phyloP scores from a whole-genome alignment of 345 rosid species.

The Pugionium cornutum region DNA sequence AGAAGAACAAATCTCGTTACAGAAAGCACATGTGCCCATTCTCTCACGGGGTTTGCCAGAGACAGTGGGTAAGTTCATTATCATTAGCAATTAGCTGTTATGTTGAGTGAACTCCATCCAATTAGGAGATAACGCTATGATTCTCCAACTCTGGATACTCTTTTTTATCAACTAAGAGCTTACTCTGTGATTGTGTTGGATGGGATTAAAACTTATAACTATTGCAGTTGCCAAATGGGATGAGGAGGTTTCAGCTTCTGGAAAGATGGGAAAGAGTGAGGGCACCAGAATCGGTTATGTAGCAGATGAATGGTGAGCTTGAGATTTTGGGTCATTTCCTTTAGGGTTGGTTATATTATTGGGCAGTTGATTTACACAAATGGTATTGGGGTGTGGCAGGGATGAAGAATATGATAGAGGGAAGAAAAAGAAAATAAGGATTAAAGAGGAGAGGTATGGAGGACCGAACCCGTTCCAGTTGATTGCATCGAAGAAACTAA shows the following conservation, averaged over 20 bases:
- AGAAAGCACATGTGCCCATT: conserved; percentile 23
- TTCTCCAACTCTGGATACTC: not conserved
- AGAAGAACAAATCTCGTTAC: conserved; percentile 15
- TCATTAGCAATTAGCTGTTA: too few species aligned
- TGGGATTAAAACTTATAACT: conserved; percentile 26
- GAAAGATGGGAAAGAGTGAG: conserved; percentile 35
- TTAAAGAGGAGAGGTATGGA: conserved; percentile 43
- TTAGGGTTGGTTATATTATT: not conserved
- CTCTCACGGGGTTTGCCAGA: conserved; percentile 42
- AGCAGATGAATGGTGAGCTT: conserved; percentile 84
- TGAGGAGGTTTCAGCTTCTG: conserved; percentile 47
- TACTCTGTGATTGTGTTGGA: conserved; percentile 17
- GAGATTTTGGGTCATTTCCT: not conserved
- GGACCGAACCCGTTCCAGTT: conserved; percentile 84
- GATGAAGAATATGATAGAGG: conserved; percentile 97
- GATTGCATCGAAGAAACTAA: conserved; percentile 51
- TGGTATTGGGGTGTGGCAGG: conserved; percentile 48
- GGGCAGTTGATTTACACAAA: not conserved
- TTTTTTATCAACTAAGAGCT: conserved; percentile 6
- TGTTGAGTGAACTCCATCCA: not conserved
- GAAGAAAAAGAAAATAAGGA: conserved; percentile 76
- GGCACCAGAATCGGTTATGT: conserved; percentile 60
- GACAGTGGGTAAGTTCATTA: conserved; percentile 36
- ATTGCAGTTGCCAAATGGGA: conserved; percentile 81
- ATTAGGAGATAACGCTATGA: too few species aligned